Evolutionary conservation across 2,329 filamentous ascomycete species (phyloP).

Genomic region (Shiraia sp.): DNA sequence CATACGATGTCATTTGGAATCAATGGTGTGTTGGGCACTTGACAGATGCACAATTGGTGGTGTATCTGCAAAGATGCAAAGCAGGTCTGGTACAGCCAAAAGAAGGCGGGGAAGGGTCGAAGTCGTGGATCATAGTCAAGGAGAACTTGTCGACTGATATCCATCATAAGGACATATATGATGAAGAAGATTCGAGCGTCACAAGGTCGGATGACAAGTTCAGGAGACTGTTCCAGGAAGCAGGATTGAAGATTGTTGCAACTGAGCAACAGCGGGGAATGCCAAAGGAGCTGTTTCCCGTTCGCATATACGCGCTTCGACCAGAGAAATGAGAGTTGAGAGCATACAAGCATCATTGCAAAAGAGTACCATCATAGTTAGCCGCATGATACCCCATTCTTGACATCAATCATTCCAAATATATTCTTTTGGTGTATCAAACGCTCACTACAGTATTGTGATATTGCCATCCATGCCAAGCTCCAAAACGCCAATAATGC

Average conservation of each 20-base stretch:
- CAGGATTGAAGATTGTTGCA: slow-evolving; percentile 63
- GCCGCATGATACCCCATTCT: slow-evolving; percentile 9
- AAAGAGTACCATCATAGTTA: slow-evolving; percentile 2
- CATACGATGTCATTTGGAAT: slow-evolving; percentile 83
- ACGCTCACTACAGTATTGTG: background rate
- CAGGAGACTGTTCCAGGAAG: slow-evolving; percentile 67
- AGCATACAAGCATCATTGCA: background rate
- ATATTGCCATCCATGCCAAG: background rate
- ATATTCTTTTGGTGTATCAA: background rate
- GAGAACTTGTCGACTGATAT: slow-evolving; percentile 71
- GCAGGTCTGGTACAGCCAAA: slow-evolving; percentile 45
- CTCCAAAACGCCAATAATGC: slow-evolving; percentile 5
- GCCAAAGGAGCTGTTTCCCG: slow-evolving; percentile 69
- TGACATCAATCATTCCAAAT: background rate
- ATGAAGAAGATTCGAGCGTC: slow-evolving; percentile 75
- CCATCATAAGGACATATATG: slow-evolving; percentile 68
- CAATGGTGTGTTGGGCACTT: slow-evolving; percentile 91
- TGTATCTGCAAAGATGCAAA: slow-evolving; percentile 67
- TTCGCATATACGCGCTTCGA: slow-evolving; percentile 77
- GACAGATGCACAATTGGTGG: slow-evolving; percentile 71
- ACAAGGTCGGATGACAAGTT: slow-evolving; percentile 78
- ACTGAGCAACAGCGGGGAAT: slow-evolving; percentile 60
- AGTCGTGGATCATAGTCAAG: slow-evolving; percentile 69
- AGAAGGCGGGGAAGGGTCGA: slow-evolving; percentile 43
- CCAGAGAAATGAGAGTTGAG: slow-evolving; percentile 43